These are phyloP conservation scores for Parathielavia appendiculata DNA, from an alignment of 495 filamentous ascomycete species.

Conservation along the genomic window DNA sequence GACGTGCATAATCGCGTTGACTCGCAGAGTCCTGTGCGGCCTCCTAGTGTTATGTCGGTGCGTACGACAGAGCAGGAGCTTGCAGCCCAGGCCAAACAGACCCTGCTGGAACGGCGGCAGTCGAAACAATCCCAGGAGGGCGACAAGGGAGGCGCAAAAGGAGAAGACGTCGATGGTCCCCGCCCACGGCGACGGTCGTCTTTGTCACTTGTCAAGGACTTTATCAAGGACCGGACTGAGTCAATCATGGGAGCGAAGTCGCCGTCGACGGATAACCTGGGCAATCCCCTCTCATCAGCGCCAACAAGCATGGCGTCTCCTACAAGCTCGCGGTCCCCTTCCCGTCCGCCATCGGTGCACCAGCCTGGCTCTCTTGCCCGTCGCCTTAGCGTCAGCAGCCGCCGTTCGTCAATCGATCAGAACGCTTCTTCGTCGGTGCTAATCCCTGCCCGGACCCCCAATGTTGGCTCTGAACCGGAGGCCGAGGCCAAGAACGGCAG, in stretches of 20 bases:
- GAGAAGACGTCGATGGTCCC: constrained; percentile 18
- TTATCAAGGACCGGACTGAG: constrained; percentile 47
- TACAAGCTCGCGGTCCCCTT: constrained; percentile 36
- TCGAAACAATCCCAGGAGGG: constrained; percentile 34
- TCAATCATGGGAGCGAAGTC: constrained; percentile 35
- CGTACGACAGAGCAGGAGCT: constrained; percentile 19
- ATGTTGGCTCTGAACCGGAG: constrained; percentile 31
- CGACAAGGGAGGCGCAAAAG: constrained; percentile 14
- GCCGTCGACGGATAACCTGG: constrained; percentile 39
- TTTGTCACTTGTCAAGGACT: constrained; percentile 48
- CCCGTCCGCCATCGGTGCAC: constrained; percentile 39
- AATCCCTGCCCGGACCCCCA: constrained; percentile 34
- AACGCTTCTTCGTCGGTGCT: constrained; percentile 15
- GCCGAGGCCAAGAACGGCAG: constrained; percentile 23
- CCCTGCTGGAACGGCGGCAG: constrained; percentile 36
- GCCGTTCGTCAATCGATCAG: constrained; percentile 40
- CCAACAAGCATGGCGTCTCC: constrained; percentile 27
- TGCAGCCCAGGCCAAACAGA: constrained; percentile 25
- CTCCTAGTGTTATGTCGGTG: constrained; percentile 15
- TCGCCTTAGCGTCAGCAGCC: constrained; percentile 44
- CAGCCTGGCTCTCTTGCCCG: constrained; percentile 31
- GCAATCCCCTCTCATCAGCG: constrained; percentile 24
- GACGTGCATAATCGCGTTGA: constrained; percentile 54
- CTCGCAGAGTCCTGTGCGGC: constrained; percentile 17
- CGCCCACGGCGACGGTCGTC: constrained; percentile 42